phyloP scores from a whole-genome alignment of 805 yeast genomes.

The Cyberlindnera amylophila region DNA sequence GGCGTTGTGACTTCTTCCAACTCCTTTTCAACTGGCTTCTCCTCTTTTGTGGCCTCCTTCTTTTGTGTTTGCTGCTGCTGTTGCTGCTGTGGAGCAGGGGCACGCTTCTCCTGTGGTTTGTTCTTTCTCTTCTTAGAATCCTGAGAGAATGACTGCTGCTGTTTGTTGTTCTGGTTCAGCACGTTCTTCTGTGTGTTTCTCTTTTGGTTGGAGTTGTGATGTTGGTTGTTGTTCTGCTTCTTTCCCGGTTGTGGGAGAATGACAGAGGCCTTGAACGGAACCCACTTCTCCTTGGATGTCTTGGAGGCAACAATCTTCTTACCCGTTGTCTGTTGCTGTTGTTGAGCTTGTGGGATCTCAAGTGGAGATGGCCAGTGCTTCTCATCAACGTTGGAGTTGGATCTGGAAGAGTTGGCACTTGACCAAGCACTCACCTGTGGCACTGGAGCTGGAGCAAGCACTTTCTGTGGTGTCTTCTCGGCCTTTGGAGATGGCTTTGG shows the following conservation, averaged over 20 bases:
- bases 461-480: constrained; percentile 23
- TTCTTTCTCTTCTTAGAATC: constrained; percentile 27
- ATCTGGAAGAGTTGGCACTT: constrained; percentile 26
- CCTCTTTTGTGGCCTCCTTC: constrained; percentile 8
- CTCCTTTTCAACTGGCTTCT: constrained; percentile 5
- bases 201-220: constrained; percentile 18
- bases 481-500: constrained; percentile 27
- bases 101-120: constrained; percentile 19
- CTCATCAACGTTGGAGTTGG: constrained; percentile 22
- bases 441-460: constrained; percentile 61
- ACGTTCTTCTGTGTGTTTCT: constrained; percentile 18
- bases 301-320: constrained; percentile 20
- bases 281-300: constrained; percentile 58
- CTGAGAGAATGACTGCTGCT: constrained; percentile 5
- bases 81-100: neutral
- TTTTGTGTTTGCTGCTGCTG: constrained; percentile 6
- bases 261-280: constrained; percentile 60
- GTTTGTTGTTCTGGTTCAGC: constrained; percentile 13
- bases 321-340: constrained; percentile 13
- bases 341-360: constrained; percentile 27
- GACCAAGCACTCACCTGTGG: constrained; percentile 63
- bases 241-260: constrained; percentile 36
- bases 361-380: constrained; percentile 37
- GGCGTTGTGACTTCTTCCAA: constrained; percentile 1
- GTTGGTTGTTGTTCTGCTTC: constrained; percentile 17